Evolutionary conservation across 225 moss, liverwort and hornwort genomes (phyloP).

Genomic region (Ulota crispa): DNA sequence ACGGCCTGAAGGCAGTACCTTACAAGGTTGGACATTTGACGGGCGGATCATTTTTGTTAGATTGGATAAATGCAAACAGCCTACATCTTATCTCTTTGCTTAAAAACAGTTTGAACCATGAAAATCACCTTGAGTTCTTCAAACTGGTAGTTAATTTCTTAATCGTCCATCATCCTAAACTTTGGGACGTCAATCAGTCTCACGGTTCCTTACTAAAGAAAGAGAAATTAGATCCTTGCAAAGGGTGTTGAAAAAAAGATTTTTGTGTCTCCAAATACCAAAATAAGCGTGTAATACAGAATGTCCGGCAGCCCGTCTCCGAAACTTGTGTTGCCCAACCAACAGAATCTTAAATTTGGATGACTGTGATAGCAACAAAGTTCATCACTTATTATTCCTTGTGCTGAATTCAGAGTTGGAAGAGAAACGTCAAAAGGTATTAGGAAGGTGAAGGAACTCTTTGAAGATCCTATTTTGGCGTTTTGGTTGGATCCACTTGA

Average conservation of each 20-base stretch:
- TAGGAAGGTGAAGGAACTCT: constrained; percentile 43
- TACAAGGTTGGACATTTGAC: neutral
- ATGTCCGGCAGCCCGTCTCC: too few species aligned
- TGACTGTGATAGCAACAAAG: neutral
- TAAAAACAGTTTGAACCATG: neutral
- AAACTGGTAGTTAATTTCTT: too few species aligned
- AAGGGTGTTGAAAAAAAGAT: too few species aligned
- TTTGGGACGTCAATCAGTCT: too few species aligned
- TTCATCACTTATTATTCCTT: neutral
- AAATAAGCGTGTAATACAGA: too few species aligned
- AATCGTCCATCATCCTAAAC: too few species aligned
- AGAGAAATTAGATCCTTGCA: too few species aligned
- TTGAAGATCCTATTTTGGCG: constrained; percentile 41
- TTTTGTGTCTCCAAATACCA: too few species aligned
- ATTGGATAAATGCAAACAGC: neutral
- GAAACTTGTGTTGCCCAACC: neutral
- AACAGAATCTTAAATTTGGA: neutral
- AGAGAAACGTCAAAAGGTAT: constrained; percentile 32
- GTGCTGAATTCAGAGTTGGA: constrained; percentile 20
- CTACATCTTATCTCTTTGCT: neutral
- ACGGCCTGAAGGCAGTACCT: neutral
- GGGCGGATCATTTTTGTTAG: neutral
- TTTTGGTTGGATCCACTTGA: constrained; percentile 31
- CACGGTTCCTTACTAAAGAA: too few species aligned
- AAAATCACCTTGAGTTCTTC: too few species aligned